Percentiles rank a stretch among this genome's conserved stretches.
Conservation (phyloP, 2,329 filamentous ascomycete species). For the Simplicillium aogashimaense region DNA sequence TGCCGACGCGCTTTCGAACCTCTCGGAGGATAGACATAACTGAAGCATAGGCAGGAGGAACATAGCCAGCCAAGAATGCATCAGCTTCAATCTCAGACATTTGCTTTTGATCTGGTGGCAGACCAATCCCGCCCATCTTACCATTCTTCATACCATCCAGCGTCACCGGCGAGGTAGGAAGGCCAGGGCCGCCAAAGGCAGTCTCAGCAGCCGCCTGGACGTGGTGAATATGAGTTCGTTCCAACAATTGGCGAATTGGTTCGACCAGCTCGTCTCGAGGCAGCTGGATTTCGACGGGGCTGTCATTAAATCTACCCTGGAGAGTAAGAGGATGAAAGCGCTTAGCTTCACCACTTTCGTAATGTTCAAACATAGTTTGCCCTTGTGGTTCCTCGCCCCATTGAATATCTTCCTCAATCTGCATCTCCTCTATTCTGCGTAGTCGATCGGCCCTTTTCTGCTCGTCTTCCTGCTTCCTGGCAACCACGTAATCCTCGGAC, state of each 20-base stretch:
- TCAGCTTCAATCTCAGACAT: conserved; percentile 72
- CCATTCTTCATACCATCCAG: conserved; percentile 45
- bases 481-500: conserved; percentile 46
- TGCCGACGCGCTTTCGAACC: conserved; percentile 61
- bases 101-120: conserved; percentile 52
- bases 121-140: conserved; percentile 53
- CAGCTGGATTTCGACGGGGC: conserved; percentile 64
- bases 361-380: background rate
- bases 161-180: conserved; percentile 70
- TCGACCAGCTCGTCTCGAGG: conserved; percentile 59
- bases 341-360: conserved; percentile 16
- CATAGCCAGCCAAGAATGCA: conserved; percentile 56
- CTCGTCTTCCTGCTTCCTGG: conserved; percentile 23
- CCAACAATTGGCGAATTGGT: conserved; percentile 61
- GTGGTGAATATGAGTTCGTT: conserved; percentile 62
- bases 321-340: conserved; percentile 67
- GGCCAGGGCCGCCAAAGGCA: conserved; percentile 63
- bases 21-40: conserved; percentile 61
- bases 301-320: conserved; percentile 64
- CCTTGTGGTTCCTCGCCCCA: background rate
- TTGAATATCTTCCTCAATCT: conserved; percentile 14
- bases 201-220: conserved; percentile 61
- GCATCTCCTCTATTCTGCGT: conserved; percentile 22
- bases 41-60: conserved; percentile 63
- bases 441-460: conserved; percentile 19